Conservation (phyloP, 208 protist genomes). For the Entamoeba histolytica region DNA sequence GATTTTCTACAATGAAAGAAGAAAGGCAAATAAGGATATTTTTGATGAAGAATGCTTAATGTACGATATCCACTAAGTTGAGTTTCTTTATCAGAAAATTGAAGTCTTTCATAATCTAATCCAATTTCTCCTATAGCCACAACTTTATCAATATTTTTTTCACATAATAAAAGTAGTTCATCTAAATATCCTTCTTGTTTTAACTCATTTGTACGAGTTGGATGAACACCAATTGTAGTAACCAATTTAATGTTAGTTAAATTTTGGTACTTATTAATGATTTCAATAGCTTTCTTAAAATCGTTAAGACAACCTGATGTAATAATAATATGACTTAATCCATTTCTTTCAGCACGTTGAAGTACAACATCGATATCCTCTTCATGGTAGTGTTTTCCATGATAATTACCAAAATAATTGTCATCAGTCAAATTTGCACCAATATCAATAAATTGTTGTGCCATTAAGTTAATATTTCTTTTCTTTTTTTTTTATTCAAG, state of each 20-base stretch:
- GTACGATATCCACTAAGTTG: conserved; percentile 48
- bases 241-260: background rate
- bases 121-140: conserved; percentile 25
- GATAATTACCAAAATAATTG: background rate
- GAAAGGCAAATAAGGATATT: conserved; percentile 44
- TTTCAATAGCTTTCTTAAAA: background rate
- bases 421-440: conserved; percentile 18
- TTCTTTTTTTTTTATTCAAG: no score
- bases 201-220: conserved; percentile 9
- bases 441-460: conserved; percentile 23
- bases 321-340: conserved; percentile 9
- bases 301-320: conserved; percentile 15
- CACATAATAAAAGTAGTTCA: background rate
- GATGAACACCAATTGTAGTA: conserved; percentile 19
- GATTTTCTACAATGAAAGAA: conserved; percentile 72
- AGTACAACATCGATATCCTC: conserved; percentile 2
- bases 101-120: conserved; percentile 65
- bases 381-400: background rate
- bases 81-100: conserved; percentile 58
- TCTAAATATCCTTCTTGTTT: background rate
- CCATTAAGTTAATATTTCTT: background rate
- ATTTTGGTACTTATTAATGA: background rate
- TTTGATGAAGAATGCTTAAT: background rate
- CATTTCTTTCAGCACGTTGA: background rate
- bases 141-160: background rate